phyloP scores from a whole-genome alignment of 495 filamentous ascomycete species.

The Talaromyces ruber region DNA sequence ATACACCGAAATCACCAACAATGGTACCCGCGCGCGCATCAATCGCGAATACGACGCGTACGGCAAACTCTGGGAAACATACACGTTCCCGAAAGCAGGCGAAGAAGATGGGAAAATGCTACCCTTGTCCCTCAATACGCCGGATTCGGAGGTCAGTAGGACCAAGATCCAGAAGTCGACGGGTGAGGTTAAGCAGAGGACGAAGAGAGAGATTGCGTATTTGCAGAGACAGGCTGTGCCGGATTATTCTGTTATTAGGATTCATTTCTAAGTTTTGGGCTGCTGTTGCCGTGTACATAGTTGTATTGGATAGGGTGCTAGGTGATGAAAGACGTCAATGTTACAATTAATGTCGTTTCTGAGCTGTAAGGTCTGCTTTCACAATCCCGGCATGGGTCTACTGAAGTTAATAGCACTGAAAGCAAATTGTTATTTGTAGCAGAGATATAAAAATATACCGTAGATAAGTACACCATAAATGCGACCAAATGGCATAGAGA shows the following conservation, averaged over 20 bases:
- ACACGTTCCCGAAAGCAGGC: constrained; percentile 26
- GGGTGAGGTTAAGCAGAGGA: constrained; percentile 54
- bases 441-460: neutral
- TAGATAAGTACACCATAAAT: neutral
- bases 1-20: constrained; percentile 1
- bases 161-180: constrained; percentile 34
- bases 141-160: constrained; percentile 33
- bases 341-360: neutral
- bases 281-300: neutral
- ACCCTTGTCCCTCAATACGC: constrained; percentile 68
- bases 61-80: constrained; percentile 13
- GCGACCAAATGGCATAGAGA: neutral
- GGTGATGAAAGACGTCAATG: neutral
- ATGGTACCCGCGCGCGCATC: neutral
- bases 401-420: neutral
- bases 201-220: constrained; percentile 59
- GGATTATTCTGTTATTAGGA: constrained; percentile 69
- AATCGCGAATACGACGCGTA: constrained; percentile 7
- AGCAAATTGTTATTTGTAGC: neutral
- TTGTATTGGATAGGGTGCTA: neutral
- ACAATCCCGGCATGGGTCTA: too few species aligned
- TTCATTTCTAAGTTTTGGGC: constrained; percentile 40
- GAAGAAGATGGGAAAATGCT: constrained; percentile 34
- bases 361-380: too few species aligned
- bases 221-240: constrained; percentile 62